Base-by-base conservation (phyloP, 805 yeast genomes). In the Wickerhamomyces ciferrii region DNA sequence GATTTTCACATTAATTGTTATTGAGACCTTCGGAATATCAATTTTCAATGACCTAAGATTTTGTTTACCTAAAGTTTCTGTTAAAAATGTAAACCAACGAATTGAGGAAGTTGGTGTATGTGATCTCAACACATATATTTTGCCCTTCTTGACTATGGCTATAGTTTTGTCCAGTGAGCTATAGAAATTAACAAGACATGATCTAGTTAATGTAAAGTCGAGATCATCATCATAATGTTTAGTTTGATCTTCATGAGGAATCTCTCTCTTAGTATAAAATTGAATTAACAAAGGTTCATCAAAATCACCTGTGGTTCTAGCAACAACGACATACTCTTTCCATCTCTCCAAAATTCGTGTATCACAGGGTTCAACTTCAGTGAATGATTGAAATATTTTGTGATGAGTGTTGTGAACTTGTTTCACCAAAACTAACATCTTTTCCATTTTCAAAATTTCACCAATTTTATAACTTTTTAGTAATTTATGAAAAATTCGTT, bases 321-420 rank as follows among this genome's bases (percentile, higher is more conserved):
- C 82, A 2, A 86, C 88, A 2, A 86, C 84, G 24, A 80, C 67
- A 58, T 81, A 87, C 59, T 91, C 97, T 49, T 75, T 79, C 94
- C 97, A 89, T 42, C 89, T 66, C 47, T 87, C 91, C 10, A 72
- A 50, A 1, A 86, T 73, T 44, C 84, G 65, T 0, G 87, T 71
- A 37, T 78, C 79, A 23, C 71, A 69, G 1, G 73, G 67, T 47
- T 78, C 81, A 10, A 64, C 59, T 49, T 82, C 88, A 14, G 74
- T 69, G 48, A 75, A 72, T 17, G 1, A 19, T 49, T 5, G 69
- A 62, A 13, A 71, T 58, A 29, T 56, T 58, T 13, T 43, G 42
- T 2, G 52, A 48, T 7, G 49, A 46, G 48, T n/a, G 59, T 56
- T 6, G 53, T 39, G 1, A 71, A 57, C 8, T 57, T 48, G 38